Base-by-base conservation (phyloP, 2,329 filamentous ascomycete species). In the Monosporascus sp. region DNA sequence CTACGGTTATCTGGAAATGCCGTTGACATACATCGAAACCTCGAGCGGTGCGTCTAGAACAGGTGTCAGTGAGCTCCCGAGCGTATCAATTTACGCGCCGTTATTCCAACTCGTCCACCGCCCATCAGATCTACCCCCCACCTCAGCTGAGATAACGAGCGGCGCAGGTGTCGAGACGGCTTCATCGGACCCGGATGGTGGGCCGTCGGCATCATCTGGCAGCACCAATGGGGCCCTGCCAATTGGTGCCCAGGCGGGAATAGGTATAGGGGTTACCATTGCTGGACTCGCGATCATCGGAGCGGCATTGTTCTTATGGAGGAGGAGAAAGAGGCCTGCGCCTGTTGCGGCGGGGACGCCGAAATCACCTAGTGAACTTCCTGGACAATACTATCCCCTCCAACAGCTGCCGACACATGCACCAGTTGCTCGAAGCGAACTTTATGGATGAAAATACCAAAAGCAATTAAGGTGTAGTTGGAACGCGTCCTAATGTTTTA, bases 81-180 rank as follows among this genome's bases (percentile, higher is more conserved):
- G 14, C 47, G 50, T 65, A 15, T 50, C 53, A 2, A 15, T 69
- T 2, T 60, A 49, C 14, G 67, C 66, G 17, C 65, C 67, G 4
- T 55, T 70, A 44, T 62, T 69, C 56, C 68, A 70, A 56, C 61
- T 70, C 49, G 61, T 63, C 43, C 58, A 55, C 49, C 57, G 62
- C 40, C 48, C 58, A 6, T 55, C 54, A 18, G 66, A 69, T 40
- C 17, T 66, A 3, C 47, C 58, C 7, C 43, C 56, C 3, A 53
- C 59, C 3, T 22, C 55, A 3, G 48, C 59, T 8, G 49, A 20
- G 17, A 48, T 38, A 14, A n/a, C 26, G 28, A 44, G 24, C 17
- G 37, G 26, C 20, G 20, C 26, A 47, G 26, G 8, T 28, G 26
- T 9, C 26, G 9, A 8, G 26, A 28, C 26, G 26, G 26, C 8